Percentiles rank a stretch among this genome's conserved stretches.
phyloP scores from a whole-genome alignment of 148 eudicot genomes.

The Arbutus unedo region DNA sequence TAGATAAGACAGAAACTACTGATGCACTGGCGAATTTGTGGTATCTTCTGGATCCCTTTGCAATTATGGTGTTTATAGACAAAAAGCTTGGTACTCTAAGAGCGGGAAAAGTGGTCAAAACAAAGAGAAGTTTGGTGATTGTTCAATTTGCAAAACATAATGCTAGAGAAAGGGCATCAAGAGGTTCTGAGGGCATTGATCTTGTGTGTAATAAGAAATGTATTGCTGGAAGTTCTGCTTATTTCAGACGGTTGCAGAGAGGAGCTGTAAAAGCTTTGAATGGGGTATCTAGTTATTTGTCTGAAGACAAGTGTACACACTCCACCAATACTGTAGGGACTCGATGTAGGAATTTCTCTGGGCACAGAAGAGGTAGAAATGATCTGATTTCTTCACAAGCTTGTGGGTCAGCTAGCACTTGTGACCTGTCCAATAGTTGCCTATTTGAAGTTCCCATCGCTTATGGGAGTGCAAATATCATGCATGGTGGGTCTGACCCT shows the following conservation, averaged over 20 bases:
- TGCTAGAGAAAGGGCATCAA: slow-evolving; percentile 25
- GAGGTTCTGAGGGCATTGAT: slow-evolving; percentile 17
- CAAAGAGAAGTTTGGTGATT: slow-evolving; percentile 39
- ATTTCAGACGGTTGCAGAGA: slow-evolving; percentile 3
- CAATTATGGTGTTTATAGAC: slow-evolving; percentile 62
- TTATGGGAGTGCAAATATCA: slow-evolving; percentile 26
- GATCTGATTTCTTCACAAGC: slow-evolving; percentile 24
- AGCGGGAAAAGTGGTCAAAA: slow-evolving; percentile 54
- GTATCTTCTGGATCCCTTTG: slow-evolving; percentile 89
- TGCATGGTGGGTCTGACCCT: slow-evolving; percentile 24
- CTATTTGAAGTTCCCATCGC: slow-evolving; percentile 46
- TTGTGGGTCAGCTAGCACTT: slow-evolving; percentile 29
- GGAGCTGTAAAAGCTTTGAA: slow-evolving; percentile 16
- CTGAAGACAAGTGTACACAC: slow-evolving; percentile 39
- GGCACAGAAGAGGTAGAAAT: slow-evolving; percentile 21
- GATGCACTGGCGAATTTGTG: slow-evolving; percentile 53
- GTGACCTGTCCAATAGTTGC: slow-evolving; percentile 28
- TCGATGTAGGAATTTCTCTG: slow-evolving; percentile 13
- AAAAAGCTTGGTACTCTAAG: slow-evolving; percentile 58
- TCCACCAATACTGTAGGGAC: slow-evolving; percentile 30
- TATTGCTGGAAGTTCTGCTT: slow-evolving; percentile 3
- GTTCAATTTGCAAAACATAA: slow-evolving; percentile 23
- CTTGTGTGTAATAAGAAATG: slow-evolving; percentile 11
- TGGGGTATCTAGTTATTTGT: slow-evolving; percentile 36
- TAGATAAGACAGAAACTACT: slow-evolving; percentile 36